These are phyloP conservation scores for Mortierella sp. DNA, from an alignment of 371 early-diverging fungal genomes.

Conservation along the genomic window DNA sequence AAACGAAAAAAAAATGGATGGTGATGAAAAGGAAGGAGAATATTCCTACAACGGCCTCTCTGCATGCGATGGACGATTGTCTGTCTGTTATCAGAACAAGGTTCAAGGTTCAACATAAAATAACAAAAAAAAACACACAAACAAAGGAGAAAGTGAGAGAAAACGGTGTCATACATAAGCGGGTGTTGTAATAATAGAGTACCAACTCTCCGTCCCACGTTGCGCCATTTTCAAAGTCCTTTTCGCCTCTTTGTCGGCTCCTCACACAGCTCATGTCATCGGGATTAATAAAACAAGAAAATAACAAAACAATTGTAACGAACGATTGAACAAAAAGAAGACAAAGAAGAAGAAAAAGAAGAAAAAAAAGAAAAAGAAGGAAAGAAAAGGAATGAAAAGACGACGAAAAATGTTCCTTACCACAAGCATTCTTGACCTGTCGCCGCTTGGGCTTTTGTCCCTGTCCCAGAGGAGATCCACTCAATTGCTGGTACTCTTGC, in stretches of 20 bases:
- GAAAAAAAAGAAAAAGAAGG: not conserved
- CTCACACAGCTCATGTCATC: conserved; percentile 16
- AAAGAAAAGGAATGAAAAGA: not conserved
- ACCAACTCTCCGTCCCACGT: conserved; percentile 14
- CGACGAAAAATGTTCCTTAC: conserved; percentile 57
- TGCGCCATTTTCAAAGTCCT: conserved; percentile 18
- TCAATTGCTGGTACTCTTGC: conserved; percentile 42
- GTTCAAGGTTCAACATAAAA: conserved; percentile 10
- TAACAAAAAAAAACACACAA: conserved; percentile 6
- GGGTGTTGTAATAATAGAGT: conserved; percentile 16
- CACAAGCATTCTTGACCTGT: conserved; percentile 90
- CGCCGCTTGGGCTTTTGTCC: conserved; percentile 65
- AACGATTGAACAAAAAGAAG: not conserved
- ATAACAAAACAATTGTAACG: not conserved
- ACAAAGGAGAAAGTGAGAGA: not conserved
- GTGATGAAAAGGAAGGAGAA: not conserved
- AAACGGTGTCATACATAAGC: conserved; percentile 12
- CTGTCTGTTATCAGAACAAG: conserved; percentile 4
- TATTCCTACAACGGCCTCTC: conserved; percentile 8
- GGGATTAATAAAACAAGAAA: conserved; percentile 14
- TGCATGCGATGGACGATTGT: conserved; percentile 7
- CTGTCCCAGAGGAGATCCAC: conserved; percentile 22
- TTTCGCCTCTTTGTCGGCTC: conserved; percentile 17
- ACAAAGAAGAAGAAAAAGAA: not conserved
- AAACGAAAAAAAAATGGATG: not conserved